These are phyloP conservation scores for Dacryopinax primogenitus DNA, from an alignment of 768 basidiomycete species.

Conservation along the genomic window DNA sequence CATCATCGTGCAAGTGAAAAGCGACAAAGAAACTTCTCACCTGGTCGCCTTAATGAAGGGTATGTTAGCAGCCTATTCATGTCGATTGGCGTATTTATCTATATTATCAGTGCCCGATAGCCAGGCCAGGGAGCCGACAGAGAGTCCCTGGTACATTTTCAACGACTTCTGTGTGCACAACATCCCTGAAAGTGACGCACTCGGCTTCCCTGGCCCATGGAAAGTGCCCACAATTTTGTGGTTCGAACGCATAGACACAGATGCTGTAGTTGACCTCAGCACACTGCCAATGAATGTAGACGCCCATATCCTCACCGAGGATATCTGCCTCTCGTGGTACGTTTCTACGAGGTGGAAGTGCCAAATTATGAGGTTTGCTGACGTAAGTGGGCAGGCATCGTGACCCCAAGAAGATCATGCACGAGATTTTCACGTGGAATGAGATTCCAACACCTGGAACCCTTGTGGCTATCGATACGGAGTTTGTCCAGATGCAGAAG, in stretches of 20 bases:
- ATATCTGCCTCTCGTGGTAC: slow-evolving; percentile 79
- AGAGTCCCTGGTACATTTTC: slow-evolving; percentile 80
- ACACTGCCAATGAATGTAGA: slow-evolving; percentile 55
- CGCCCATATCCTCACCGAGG: slow-evolving; percentile 60
- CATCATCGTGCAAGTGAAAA: slow-evolving; percentile 64
- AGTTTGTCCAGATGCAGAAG: slow-evolving; percentile 95
- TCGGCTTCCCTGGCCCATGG: slow-evolving; percentile 81
- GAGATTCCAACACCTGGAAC: slow-evolving; percentile 81
- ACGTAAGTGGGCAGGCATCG: slow-evolving; percentile 58
- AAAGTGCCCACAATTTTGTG: slow-evolving; percentile 95
- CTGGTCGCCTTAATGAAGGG: slow-evolving; percentile 81
- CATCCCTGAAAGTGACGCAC: slow-evolving; percentile 71
- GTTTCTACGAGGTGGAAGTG: too few species aligned
- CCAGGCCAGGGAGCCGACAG: slow-evolving; percentile 23
- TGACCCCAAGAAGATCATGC: slow-evolving; percentile 58
- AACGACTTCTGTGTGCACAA: slow-evolving; percentile 90
- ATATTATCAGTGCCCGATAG: slow-evolving; percentile 49
- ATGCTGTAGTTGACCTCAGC: slow-evolving; percentile 46
- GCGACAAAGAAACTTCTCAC: slow-evolving; percentile 62
- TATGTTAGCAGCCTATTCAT: slow-evolving; percentile 23
- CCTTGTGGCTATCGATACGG: slow-evolving; percentile 88
- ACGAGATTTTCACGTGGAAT: slow-evolving; percentile 52
- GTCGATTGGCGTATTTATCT: background rate
- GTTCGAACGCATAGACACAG: slow-evolving; percentile 59
- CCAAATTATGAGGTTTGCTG: too few species aligned